Conservation (phyloP, 805 yeast genomes). For the Wickerhamiella allomyrinae region DNA sequence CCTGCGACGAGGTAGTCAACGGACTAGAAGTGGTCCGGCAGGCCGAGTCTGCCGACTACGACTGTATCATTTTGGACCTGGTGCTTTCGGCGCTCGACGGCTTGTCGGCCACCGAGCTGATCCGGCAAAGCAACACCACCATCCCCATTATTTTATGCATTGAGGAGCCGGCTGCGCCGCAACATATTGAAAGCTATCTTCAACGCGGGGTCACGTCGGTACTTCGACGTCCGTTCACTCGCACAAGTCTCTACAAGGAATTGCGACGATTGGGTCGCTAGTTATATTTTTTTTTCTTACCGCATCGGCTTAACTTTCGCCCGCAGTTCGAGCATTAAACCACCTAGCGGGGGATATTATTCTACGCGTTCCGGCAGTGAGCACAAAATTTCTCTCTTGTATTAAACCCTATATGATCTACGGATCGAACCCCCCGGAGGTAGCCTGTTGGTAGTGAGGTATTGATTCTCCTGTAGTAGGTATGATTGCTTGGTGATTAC, state of each 20-base stretch:
- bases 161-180: constrained; percentile 8
- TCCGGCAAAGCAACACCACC: constrained; percentile 59
- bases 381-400: too few relatives aligned
- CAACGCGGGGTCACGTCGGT: constrained; percentile 89
- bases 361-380: too few relatives aligned
- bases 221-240: constrained; percentile 85
- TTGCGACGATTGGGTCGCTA: constrained; percentile 21
- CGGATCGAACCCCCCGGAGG: too few relatives aligned
- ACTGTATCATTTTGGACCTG: constrained; percentile 41
- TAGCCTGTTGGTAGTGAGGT: too few relatives aligned
- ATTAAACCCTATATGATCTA: too few relatives aligned
- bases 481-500: too few relatives aligned
- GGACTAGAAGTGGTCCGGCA: constrained; percentile 76
- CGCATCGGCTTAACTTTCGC: too few relatives aligned
- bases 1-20: constrained; percentile 84
- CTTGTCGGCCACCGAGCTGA: constrained; percentile 75
- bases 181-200: constrained; percentile 32
- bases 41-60: constrained; percentile 54
- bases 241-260: constrained; percentile 66
- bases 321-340: too few relatives aligned
- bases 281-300: too few relatives aligned
- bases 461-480: too few relatives aligned
- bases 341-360: too few relatives aligned
- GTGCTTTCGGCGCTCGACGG: constrained; percentile 48
- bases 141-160: constrained; percentile 68